Conservation (phyloP, 192 early-diverging fungal genomes). For the Gonapodya sp. region DNA sequence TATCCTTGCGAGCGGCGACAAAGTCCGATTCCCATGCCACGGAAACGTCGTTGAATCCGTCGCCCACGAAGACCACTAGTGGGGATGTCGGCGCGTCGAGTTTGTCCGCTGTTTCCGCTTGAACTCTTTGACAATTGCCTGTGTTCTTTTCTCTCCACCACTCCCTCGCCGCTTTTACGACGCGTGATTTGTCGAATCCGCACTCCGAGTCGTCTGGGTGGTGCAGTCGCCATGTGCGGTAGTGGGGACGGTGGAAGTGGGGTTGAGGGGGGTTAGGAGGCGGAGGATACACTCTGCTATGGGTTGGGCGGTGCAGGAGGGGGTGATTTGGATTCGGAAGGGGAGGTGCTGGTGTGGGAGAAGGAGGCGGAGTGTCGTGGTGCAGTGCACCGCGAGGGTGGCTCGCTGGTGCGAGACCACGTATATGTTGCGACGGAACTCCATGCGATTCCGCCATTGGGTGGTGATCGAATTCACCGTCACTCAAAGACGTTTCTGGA, state of each 20-base stretch:
- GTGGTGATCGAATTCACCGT: too few relatives aligned
- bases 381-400: not conserved
- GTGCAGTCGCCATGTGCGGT: not conserved
- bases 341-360: not conserved
- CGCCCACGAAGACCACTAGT: slow-evolving; percentile 62
- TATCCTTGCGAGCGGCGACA: slow-evolving; percentile 59
- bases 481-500: not conserved
- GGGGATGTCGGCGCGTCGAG: slow-evolving; percentile 9
- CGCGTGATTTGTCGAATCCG: not conserved
- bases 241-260: not conserved
- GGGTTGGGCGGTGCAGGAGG: not conserved
- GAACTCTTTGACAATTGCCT: too few relatives aligned
- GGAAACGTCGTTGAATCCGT: slow-evolving; percentile 66
- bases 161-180: not conserved
- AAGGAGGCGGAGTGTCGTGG: not conserved
- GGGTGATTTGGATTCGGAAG: not conserved
- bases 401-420: too few relatives aligned
- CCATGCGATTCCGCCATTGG: too few relatives aligned
- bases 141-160: too few relatives aligned
- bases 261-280: not conserved
- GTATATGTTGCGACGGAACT: too few relatives aligned
- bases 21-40: slow-evolving; percentile 63
- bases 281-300: not conserved
- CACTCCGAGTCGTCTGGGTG: not conserved
- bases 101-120: too few relatives aligned